Percentiles rank a stretch among this genome's conserved stretches.
These are phyloP conservation scores for Backusella psychrophila DNA, from an alignment of 192 early-diverging fungal species.

Conservation along the genomic window DNA sequence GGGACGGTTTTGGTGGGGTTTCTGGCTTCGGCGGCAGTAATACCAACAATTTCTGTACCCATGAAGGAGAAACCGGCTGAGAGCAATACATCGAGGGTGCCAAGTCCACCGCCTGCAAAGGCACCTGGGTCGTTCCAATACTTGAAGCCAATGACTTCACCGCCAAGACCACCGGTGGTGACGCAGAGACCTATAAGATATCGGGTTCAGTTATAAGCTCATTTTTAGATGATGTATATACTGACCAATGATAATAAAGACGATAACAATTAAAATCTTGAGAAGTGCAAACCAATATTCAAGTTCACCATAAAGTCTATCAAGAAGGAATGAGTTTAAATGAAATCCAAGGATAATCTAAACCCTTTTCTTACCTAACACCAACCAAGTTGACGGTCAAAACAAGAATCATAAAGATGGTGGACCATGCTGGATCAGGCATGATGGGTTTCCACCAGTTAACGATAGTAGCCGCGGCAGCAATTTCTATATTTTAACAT, in stretches of 20 bases:
- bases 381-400: constrained; percentile 60
- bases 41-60: constrained; percentile 83
- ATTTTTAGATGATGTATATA: not conserved
- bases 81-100: constrained; percentile 59
- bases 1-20: constrained; percentile 76
- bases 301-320: constrained; percentile 78
- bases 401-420: constrained; percentile 57
- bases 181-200: constrained; percentile 46
- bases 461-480: constrained; percentile 81
- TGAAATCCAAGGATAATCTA: no score
- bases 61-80: constrained; percentile 79
- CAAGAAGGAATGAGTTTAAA: not conserved
- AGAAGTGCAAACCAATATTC: constrained; percentile 80
- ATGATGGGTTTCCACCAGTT: constrained; percentile 54
- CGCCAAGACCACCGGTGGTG: constrained; percentile 55
- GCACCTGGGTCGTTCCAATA: constrained; percentile 52
- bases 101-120: constrained; percentile 58
- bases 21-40: constrained; percentile 81
- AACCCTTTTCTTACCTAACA: constrained; percentile 51
- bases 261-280: constrained; percentile 73
- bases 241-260: constrained; percentile 72
- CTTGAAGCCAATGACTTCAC: constrained; percentile 44
- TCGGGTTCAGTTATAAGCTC: no score
- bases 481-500: constrained; percentile 59
- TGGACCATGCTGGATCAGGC: constrained; percentile 39